Percentiles rank a stretch among this genome's conserved stretches.
Conservation (phyloP, 257 asterid species). For the Buddleja alternifolia region DNA sequence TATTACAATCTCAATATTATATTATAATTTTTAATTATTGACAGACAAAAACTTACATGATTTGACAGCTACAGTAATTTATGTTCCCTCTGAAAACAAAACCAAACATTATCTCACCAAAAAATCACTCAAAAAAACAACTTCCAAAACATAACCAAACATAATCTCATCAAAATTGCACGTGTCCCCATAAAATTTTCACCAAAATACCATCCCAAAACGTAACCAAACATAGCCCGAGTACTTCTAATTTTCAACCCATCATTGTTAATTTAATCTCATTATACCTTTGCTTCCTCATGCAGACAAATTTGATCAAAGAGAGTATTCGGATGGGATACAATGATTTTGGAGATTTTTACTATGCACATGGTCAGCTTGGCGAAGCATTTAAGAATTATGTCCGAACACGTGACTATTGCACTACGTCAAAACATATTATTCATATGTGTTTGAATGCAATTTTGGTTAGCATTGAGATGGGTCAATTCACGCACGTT, state of each 20-base stretch:
- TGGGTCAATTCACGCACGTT: conserved; percentile 96
- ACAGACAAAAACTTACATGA: too few relatives aligned
- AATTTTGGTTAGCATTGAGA: conserved; percentile 91
- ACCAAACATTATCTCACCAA: too few relatives aligned
- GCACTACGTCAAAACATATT: conserved; percentile 89
- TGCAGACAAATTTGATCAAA: conserved; percentile 94
- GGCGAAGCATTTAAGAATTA: conserved; percentile 92
- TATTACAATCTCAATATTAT: too few relatives aligned
- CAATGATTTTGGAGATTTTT: conserved; percentile 96
- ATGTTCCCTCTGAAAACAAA: too few relatives aligned
- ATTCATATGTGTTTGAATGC: conserved; percentile 89
- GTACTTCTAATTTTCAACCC: not conserved
- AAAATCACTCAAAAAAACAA: too few relatives aligned
- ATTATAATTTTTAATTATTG: too few relatives aligned
- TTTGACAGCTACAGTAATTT: too few relatives aligned
- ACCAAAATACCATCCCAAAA: too few relatives aligned
- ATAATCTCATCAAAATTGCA: too few relatives aligned
- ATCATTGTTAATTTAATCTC: not conserved
- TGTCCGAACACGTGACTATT: conserved; percentile 94
- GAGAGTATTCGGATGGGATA: conserved; percentile 99
- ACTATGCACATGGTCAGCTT: conserved; percentile 84
- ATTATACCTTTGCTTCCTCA: conserved; percentile 7
- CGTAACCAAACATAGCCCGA: too few relatives aligned
- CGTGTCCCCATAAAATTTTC: too few relatives aligned
- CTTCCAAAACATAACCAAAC: too few relatives aligned